A percentile compares a stretch with the other conserved stretches of the same genome.
phyloP scores from a whole-genome alignment of 163 green algal genomes.

The Scenedesmus sp. region DNA sequence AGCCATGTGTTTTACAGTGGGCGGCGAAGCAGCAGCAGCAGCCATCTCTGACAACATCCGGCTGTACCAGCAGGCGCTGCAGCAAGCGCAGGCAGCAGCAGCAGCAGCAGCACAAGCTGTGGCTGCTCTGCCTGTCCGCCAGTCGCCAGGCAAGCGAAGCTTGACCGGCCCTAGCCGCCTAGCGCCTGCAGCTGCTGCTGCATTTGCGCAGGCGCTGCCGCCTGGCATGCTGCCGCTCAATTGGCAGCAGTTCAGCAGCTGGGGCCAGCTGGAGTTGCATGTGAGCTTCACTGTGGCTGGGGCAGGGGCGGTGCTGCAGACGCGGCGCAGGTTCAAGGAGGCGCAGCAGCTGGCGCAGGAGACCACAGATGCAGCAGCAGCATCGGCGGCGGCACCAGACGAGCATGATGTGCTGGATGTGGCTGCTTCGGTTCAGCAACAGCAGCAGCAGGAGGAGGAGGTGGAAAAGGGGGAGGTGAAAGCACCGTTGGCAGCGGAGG shows the following conservation, averaged over 20 bases:
- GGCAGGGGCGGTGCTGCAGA: not conserved
- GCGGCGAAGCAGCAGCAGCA: not conserved
- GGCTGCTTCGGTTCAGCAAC: not conserved
- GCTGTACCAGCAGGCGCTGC: not conserved
- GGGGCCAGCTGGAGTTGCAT: constrained; percentile 39
- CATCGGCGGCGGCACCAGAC: not conserved
- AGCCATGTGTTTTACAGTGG: not conserved
- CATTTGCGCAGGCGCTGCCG: not conserved
- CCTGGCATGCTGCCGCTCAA: constrained; percentile 40
- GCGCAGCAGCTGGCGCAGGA: not conserved
- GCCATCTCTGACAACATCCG: not conserved
- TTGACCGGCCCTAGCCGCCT: not conserved
- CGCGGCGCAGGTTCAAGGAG: not conserved
- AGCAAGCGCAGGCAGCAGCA: not conserved
- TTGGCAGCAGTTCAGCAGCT: constrained; percentile 47
- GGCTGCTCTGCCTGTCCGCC: not conserved
- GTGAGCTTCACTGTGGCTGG: not conserved
- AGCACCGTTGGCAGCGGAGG: not conserved
- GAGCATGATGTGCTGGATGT: not conserved
- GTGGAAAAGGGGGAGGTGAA: not conserved
- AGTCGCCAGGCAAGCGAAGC: not conserved
- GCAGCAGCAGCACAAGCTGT: not conserved
- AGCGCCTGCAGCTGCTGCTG: not conserved
- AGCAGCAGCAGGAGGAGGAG: constrained; percentile 5
- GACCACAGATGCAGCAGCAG: constrained; percentile 7